Evolutionary conservation across 495 filamentous ascomycete species (phyloP), one percentile per base, ranked within the genome.

Genomic region (Trichocladium uniseriatum): DNA sequence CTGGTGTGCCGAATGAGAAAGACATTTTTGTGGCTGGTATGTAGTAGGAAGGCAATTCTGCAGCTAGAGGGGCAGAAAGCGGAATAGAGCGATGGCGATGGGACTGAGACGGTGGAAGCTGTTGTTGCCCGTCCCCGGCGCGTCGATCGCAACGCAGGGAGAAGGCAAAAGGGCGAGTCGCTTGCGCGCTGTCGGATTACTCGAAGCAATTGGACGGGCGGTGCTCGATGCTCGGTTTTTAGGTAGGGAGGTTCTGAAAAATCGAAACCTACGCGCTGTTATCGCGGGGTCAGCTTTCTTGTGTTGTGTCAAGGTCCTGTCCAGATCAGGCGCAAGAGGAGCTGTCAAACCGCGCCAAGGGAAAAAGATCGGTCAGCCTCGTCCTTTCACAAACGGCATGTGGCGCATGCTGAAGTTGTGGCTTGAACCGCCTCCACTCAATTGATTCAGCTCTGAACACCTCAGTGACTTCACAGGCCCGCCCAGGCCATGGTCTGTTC

Each of bases 1-100:
- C 59, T 42, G 70, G 52, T 35, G 65, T 62, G 22, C 62, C 61
- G 50, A 74, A 73, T 46, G 27, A 55, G 45, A 71, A 64, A n/a
- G 62, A 56, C 63, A 64, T 65, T 19, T 49, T 38, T 32, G 35
- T 38, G 36, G 28, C 31, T 40, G 34, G n/a, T n/a, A n/a, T n/a
- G n/a, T n/a, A n/a, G n/a, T n/a, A n/a, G n/a, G n/a, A n/a, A n/a
- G n/a, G n/a, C n/a, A n/a, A n/a, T 32, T 32, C 4, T 27, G 31
- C 31, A 10, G 13, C 31, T 18, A 36, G 32, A 5, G 9, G 28
- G 35, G 11, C 15, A 32, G 35, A 13, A 35, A 29, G 9, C n/a
- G 29, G 22, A 19, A 15, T 43, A 10, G 20, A 31, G n/a, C 35
- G 39, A 34, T 24, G 32, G 28, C 31, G 38, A 29, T 15, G 19